Percentiles rank a stretch among this genome's conserved stretches.
phyloP scores from a whole-genome alignment of 805 yeast genomes.

The Kodamaea leandrae region DNA sequence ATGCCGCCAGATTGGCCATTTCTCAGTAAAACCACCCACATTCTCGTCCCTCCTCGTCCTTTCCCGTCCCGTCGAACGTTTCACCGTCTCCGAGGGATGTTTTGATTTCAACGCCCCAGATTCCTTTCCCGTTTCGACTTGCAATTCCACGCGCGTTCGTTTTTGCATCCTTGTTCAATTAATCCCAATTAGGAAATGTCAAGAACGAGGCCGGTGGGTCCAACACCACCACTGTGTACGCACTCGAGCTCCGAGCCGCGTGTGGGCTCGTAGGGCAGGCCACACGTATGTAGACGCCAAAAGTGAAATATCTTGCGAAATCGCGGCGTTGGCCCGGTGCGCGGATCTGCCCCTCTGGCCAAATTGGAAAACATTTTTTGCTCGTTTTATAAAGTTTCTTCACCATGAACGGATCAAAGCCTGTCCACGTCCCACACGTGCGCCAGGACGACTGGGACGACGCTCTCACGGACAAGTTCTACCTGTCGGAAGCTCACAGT shows the following conservation, averaged over 20 bases:
- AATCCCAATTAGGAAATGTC: slow-evolving; percentile 2
- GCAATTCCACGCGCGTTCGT: too few relatives aligned
- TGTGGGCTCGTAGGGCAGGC: too few relatives aligned
- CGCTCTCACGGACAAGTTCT: slow-evolving; percentile 10
- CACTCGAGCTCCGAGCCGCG: too few relatives aligned
- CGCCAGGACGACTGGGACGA: slow-evolving; percentile 8
- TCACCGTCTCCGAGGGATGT: too few relatives aligned
- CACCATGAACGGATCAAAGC: slow-evolving; percentile 1
- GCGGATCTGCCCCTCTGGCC: background rate
- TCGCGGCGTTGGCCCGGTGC: too few relatives aligned
- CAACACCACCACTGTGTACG: too few relatives aligned
- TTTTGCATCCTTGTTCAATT: background rate
- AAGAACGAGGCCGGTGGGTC: too few relatives aligned
- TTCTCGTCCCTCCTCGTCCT: too few relatives aligned
- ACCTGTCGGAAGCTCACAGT: slow-evolving; percentile 2
- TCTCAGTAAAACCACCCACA: too few relatives aligned
- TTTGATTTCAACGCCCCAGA: too few relatives aligned
- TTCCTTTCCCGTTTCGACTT: background rate
- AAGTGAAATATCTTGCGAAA: background rate
- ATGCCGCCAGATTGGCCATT: too few relatives aligned
- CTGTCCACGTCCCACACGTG: slow-evolving; percentile 4
- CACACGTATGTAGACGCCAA: background rate
- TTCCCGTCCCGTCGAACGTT: too few relatives aligned
- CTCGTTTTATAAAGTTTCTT: background rate
- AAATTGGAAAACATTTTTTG: slow-evolving; percentile 3